Base-by-base conservation (phyloP, 139 green algal species). In the Tetraselmis chui region DNA sequence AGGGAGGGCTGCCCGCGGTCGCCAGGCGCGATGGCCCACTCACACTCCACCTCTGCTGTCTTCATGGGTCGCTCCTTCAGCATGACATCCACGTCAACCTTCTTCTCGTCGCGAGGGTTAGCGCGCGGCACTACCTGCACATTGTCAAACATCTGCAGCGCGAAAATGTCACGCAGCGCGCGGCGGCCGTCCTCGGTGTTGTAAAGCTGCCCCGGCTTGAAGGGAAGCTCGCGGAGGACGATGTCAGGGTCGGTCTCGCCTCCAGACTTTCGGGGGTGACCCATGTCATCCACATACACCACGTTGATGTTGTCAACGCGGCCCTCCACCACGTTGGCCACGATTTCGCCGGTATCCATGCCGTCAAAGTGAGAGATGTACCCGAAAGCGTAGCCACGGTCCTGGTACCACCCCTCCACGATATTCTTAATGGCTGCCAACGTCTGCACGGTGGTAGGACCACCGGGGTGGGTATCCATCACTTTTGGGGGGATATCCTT, bases 61-160 rank as follows among this genome's bases (percentile, higher is more conserved):
- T 87, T 83, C 76, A 85, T 87, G 0, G 93, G 91, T 76, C 88
- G 86, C 83, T 95, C 93, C 29, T 88, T 88, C 30, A 97, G 82
- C 88, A 93, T 88, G 31, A 97, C 85, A 32, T 97, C 92, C 77
- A 97, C 91, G 25, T 94, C 88, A 25, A 97, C 86, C 27, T 86
- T 81, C 1, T 78, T 86, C 45, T 85, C 85, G 75, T 94, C 86
- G 28, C 82, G 80, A 28, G 91, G 84, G 76, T 93, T 88, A 2
- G 90, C 91, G 23, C 80, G 78, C 5, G 87, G 92, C 32, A 93
- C 25, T 26, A 92, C 83, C 89, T 96, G 91, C 11, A 95, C 91
- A 81, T 95, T 95, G 79, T 94, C 92, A 80, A 96, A 96, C 1
- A 97, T 85, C 80, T 94, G 86, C 77, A 94, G 59, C 1, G 85